Percentiles rank a stretch among this genome's conserved stretches.
Evolutionary conservation across 2,329 filamentous ascomycete genomes (phyloP).

Genomic region (Pestalotiopsis sp.): DNA sequence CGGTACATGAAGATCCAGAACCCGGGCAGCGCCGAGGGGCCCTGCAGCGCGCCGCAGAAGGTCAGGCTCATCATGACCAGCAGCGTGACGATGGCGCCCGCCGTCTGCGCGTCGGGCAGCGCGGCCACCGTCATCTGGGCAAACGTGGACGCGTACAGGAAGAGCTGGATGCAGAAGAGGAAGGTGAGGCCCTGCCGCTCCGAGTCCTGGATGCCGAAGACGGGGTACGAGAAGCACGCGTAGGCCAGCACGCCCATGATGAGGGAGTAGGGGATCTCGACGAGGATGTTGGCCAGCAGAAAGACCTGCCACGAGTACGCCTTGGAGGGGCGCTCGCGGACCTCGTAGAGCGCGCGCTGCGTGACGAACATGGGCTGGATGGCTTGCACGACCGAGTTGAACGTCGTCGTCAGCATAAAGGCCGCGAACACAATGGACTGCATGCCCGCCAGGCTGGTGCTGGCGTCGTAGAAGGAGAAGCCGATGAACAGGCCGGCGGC

Average conservation of each 20-base stretch:
- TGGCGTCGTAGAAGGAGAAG: conserved; percentile 68
- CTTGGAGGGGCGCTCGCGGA: conserved; percentile 74
- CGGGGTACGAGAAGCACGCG: conserved; percentile 70
- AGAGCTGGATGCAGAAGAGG: conserved; percentile 65
- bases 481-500: conserved; percentile 66
- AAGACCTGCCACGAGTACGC: conserved; percentile 78
- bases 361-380: conserved; percentile 79
- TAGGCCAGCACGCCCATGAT: conserved; percentile 66
- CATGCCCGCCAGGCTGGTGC: conserved; percentile 66
- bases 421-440: conserved; percentile 75
- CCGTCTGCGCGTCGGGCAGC: conserved; percentile 70
- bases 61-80: conserved; percentile 64
- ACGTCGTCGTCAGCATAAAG: conserved; percentile 78
- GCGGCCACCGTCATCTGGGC: conserved; percentile 75
- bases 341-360: conserved; percentile 75
- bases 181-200: conserved; percentile 68
- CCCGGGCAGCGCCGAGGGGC: conserved; percentile 61
- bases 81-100: conserved; percentile 65
- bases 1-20: conserved; percentile 90
- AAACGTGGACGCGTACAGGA: conserved; percentile 74
- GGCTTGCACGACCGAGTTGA: conserved; percentile 70
- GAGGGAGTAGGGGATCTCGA: conserved; percentile 74
- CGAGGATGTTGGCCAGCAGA: conserved; percentile 70
- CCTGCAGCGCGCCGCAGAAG: conserved; percentile 49
- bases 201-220: conserved; percentile 48